Evolutionary conservation across 1,284 basidiomycete genomes (phyloP), one percentile per base, ranked within the genome.

Genomic region (Mixia osmundae): DNA sequence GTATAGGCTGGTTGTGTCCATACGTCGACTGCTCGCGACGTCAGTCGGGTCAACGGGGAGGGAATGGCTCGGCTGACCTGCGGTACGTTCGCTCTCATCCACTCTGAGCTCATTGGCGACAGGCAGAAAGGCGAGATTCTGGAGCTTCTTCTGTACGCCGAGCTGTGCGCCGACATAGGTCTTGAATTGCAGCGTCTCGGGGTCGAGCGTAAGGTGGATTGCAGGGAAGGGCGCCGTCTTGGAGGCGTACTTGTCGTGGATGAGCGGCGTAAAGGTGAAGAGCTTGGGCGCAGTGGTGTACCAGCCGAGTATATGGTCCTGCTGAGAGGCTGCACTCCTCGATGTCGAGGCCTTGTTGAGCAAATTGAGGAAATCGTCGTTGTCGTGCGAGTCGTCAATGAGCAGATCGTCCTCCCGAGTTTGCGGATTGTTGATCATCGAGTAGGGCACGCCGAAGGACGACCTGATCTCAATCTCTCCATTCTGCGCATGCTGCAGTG

Each of bases 181-280:
- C 54, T 76, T 77, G 19, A 94, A 74, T 35, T 80, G 74, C 19
- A 82, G 68, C 40, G 73, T 67, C 40, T 71, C 61, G 10, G 87
- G 89, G 59, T 91, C 83, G 30, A 99, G 63, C 9, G 83, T 78
- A 36, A 99, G 64, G 57, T 97, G 89, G 30, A 99, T 70, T 4
- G 91, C 85, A 41, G 76, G 78, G 56, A 77, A 70, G 7, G 38
- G 18, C 15, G 25, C 25, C 19, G 34, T 25, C 60, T 97, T 83
- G 65, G 77, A 71, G 26, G 79, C 72, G 60, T 91, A 97, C 61
- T 94, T 94, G 60, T 94, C 87, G 67, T 97, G 91, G 53, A 99
- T 91, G 46, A 99, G 67, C 15, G 91, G 85, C 30, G 85, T 89
- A 64, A 89, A 89, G 11, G 79, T 80, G 63, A 91, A 89, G 42